These are phyloP conservation scores for Didymella glomerata DNA, from an alignment of 2,329 filamentous ascomycete species.

Conservation along the genomic window DNA sequence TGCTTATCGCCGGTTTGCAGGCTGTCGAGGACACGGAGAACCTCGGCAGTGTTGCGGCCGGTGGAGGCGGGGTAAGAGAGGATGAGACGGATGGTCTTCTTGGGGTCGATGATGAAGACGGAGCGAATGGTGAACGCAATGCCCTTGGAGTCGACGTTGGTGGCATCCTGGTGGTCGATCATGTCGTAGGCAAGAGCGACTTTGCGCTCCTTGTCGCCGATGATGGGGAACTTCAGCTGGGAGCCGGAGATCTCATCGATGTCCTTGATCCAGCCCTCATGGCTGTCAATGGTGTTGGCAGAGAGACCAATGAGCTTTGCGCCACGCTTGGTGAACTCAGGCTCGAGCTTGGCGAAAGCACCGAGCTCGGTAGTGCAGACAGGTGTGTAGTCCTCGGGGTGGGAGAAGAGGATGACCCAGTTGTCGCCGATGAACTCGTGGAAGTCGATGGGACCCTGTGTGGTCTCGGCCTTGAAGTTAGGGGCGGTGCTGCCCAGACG, in stretches of 20 bases:
- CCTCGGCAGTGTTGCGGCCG: slow-evolving; percentile 64
- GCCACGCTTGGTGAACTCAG: slow-evolving; percentile 68
- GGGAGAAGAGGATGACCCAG: slow-evolving; percentile 76
- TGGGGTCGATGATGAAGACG: slow-evolving; percentile 71
- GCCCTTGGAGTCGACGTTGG: slow-evolving; percentile 66
- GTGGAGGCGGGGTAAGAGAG: slow-evolving; percentile 70
- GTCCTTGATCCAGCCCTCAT: slow-evolving; percentile 63
- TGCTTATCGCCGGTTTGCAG: slow-evolving; percentile 67
- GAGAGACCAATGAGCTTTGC: slow-evolving; percentile 69
- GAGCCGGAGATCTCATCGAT: slow-evolving; percentile 61
- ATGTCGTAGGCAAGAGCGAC: slow-evolving; percentile 63
- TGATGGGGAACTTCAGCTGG: slow-evolving; percentile 61
- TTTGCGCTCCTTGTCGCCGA: slow-evolving; percentile 62
- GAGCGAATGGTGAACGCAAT: slow-evolving; percentile 70
- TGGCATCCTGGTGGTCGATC: slow-evolving; percentile 64
- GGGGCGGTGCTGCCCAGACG: slow-evolving; percentile 72
- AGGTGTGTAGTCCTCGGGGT: slow-evolving; percentile 69
- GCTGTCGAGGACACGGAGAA: slow-evolving; percentile 61
- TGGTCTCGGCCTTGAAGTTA: slow-evolving; percentile 75
- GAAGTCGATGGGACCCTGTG: slow-evolving; percentile 72
- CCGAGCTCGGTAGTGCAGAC: slow-evolving; percentile 71
- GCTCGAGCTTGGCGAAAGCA: slow-evolving; percentile 70
- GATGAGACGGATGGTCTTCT: slow-evolving; percentile 70
- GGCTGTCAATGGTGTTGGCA: slow-evolving; percentile 61
- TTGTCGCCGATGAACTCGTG: slow-evolving; percentile 75